Conservation (phyloP, 2,329 filamentous ascomycete species). For the Rutstroemia sp. region DNA sequence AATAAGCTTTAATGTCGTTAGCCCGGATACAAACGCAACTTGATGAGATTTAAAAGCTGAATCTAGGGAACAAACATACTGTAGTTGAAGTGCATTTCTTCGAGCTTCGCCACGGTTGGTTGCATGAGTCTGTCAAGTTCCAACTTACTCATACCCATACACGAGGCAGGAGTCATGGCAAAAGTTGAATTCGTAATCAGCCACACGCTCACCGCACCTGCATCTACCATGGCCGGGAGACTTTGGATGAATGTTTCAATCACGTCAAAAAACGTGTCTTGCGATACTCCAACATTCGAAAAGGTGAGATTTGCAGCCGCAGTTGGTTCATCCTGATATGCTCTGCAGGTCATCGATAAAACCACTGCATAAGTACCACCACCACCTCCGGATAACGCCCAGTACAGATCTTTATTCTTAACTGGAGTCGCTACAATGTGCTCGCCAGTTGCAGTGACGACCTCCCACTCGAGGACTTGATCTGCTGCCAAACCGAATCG, state of each 20-base stretch:
- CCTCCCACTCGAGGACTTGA: slow-evolving; percentile 47
- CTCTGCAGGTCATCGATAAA: slow-evolving; percentile 39
- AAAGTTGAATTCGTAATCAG: not conserved
- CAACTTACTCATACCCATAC: not conserved
- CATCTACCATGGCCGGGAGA: slow-evolving; percentile 41
- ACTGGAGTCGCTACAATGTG: slow-evolving; percentile 42
- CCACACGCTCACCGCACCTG: slow-evolving; percentile 30
- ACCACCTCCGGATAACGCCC: slow-evolving; percentile 48
- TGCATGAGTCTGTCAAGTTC: not conserved
- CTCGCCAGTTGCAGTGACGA: slow-evolving; percentile 44
- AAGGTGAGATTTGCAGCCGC: slow-evolving; percentile 40
- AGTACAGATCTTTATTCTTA: slow-evolving; percentile 50
- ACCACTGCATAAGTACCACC: slow-evolving; percentile 53
- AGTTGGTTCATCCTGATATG: slow-evolving; percentile 37
- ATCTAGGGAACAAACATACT: not conserved
- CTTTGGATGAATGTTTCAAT: slow-evolving; percentile 38
- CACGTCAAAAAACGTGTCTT: slow-evolving; percentile 41
- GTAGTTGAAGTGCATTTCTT: not conserved
- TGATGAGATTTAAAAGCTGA: too few relatives aligned
- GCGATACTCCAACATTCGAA: slow-evolving; percentile 26
- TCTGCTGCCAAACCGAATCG: slow-evolving; percentile 51
- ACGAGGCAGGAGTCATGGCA: not conserved
- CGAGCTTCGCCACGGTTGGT: not conserved
- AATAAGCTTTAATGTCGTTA: not conserved
- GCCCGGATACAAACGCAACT: not conserved